Conservation (phyloP, 148 eudicot species). For the Silene uniflora region DNA sequence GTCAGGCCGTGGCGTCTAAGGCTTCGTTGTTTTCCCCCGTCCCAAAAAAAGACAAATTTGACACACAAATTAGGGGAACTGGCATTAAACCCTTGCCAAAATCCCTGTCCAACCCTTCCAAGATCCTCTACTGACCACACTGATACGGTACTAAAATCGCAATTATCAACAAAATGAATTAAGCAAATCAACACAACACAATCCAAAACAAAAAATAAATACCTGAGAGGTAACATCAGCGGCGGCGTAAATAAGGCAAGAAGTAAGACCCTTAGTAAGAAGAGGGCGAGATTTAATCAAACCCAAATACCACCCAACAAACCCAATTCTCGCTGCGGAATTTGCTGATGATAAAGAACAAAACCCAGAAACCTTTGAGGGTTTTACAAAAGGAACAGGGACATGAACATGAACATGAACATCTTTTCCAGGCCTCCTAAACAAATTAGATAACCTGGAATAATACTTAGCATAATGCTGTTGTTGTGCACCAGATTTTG, state of each 20-base stretch:
- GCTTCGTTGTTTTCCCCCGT: too few species aligned
- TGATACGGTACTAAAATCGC: too few species aligned
- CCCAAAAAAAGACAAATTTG: too few species aligned
- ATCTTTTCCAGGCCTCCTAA: slow-evolving; percentile 25
- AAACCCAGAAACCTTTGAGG: slow-evolving; percentile 14
- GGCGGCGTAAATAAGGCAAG: slow-evolving; percentile 63
- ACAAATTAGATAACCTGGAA: slow-evolving; percentile 27
- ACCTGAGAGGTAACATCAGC: slow-evolving; percentile 96
- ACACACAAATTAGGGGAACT: too few species aligned
- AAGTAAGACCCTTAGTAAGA: slow-evolving; percentile 77
- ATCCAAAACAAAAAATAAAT: neutral
- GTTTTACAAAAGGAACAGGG: slow-evolving; percentile 6
- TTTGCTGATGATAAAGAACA: neutral
- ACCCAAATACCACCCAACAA: slow-evolving; percentile 81
- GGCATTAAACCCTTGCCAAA: too few species aligned
- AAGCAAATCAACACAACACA: too few species aligned
- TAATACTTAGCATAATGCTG: neutral
- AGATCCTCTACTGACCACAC: too few species aligned
- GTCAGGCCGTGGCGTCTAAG: too few species aligned
- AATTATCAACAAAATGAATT: too few species aligned
- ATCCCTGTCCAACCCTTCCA: too few species aligned
- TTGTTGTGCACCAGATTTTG: neutral
- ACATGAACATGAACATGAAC: slow-evolving; percentile 29
- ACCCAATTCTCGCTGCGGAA: slow-evolving; percentile 19
- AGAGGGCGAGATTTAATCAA: slow-evolving; percentile 67